Percentiles rank a stretch among this genome's conserved stretches.
Evolutionary conservation across 192 early-diverging fungal genomes (phyloP).

Genomic region (Piromyces sp.): DNA sequence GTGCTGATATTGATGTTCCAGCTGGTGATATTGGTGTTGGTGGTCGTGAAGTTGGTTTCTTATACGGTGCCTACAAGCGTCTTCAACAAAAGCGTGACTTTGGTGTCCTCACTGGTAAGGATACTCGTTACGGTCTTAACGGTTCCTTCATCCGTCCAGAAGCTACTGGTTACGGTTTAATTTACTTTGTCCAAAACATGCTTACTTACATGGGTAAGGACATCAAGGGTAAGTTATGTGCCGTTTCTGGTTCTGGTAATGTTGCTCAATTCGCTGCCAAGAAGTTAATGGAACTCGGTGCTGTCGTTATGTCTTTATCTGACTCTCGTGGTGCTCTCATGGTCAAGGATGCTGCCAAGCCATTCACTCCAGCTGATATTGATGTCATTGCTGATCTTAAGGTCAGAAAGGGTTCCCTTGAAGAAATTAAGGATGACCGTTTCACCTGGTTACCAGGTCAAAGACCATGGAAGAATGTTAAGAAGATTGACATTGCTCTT

Average conservation of each 20-base stretch:
- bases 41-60: constrained; percentile 28
- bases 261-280: constrained; percentile 5
- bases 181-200: constrained; percentile 6
- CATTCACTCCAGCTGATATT: constrained; percentile 26
- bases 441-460: constrained; percentile 19
- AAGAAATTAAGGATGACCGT: constrained; percentile 16
- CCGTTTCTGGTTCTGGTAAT: too few species aligned
- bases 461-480: constrained; percentile 22
- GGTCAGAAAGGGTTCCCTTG: constrained; percentile 25
- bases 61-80: constrained; percentile 34
- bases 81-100: constrained; percentile 22
- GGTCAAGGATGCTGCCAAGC: constrained; percentile 14
- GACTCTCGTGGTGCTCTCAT: constrained; percentile 29
- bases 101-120: constrained; percentile 33
- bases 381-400: constrained; percentile 28
- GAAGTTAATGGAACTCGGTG: constrained; percentile 32
- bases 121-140: constrained; percentile 6
- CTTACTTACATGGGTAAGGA: constrained; percentile 13
- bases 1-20: too few species aligned
- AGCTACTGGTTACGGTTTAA: too few species aligned
- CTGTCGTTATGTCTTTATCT: constrained; percentile 25
- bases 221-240: constrained; percentile 4
- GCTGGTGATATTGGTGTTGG: constrained; percentile 2
- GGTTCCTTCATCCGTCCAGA: too few species aligned
- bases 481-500: constrained; percentile 21